Evolutionary conservation across 139 green algal genomes (phyloP), one percentile per base, ranked within the genome.

Genomic region (Ulvella scutata): DNA sequence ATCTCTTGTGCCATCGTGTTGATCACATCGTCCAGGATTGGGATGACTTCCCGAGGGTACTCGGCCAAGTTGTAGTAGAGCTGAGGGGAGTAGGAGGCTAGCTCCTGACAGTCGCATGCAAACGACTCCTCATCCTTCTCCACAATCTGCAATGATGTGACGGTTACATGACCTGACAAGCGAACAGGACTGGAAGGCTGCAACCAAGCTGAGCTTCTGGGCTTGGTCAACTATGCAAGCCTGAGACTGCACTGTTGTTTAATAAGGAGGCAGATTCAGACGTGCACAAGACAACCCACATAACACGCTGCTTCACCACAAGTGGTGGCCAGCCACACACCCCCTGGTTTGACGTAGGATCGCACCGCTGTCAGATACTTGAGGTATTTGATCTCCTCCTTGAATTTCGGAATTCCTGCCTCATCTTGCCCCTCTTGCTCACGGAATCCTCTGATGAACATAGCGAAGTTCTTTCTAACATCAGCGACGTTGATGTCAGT

Each of bases 31-130:
- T 86, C 83, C 35, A 86, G 51, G 20, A 83, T 61, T 9, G 75
- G 67, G 38, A 84, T 81, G 2, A 90, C 82, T 82, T 93, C 87
- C 3, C 78, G 77, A 0, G 93, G 93, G 78, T 96, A 97, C 31
- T 76, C 76, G 2, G 96, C 74, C n/a, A 96, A 84, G 72, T 88
- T 80, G 23, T 77, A 59, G 84, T 97, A 96, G 72, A 97, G 89
- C 51, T 83, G 74, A 1, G 37, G 28, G 72, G 96, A 87, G 76
- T 82, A 89, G 0, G 67, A 38, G 37, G 82, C 74, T 37, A 98
- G 73, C 85, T 98, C 82, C 6, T 38, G 38, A 33, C 88, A 91
- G 84, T 98, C 93, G 28, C 98, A 43, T 82, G 95, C 95, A 73
- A 97, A 77, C 3, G 79, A 75, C 23, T 74, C 67, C 34, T 88